Base-by-base conservation (phyloP, 2,329 filamentous ascomycete species). In the Microsporum audouinii region DNA sequence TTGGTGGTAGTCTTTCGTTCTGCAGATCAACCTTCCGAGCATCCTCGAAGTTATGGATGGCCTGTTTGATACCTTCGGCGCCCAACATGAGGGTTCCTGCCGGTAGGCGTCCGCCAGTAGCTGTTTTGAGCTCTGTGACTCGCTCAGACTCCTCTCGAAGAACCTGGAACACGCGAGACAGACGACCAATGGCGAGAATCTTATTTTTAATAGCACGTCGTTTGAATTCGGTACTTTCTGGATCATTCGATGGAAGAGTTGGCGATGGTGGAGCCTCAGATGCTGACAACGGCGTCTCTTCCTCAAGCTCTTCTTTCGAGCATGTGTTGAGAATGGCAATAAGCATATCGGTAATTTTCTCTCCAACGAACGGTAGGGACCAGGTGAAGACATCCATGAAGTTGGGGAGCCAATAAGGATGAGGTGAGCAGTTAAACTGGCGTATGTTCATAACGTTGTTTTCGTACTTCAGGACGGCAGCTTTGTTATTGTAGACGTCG, bases 321-420 rank as follows among this genome's bases (percentile, higher is more conserved):
- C 91, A 97, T 17, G 90, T 97, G 79, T 95, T 96, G 68, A 99
- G 81, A 71, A 99, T 99, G 47, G 91, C 92, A 72, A 99, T 96
- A 66, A 99, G 85, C 94, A 99, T 99, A 71, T 99, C 94, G 17
- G 94, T 97, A 71, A 99, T 91, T 82, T 99, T 99, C 77, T 99
- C 94, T 64, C 94, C 92, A 29, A 99, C 94, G 76, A 99, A 99
- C 0, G 94, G 94, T 63, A 99, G 81, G 38, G 94, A 99, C 94
- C 94, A 99, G n/a, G 94, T 99, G 73, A 99, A 99, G 65, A 99
- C 94, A 71, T 99, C 94, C 94, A 99, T 99, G 73, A 99, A 99
- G 79, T 99, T 99, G 60, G 94, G 94, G 57, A 99, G 84, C 94
- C 94, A 99, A 80, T 99, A 99, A 5, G 94, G 94, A 75, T 99